A percentile compares a stretch with the other conserved stretches of the same genome.
Evolutionary conservation across 371 early-diverging fungal species (phyloP).

Genomic region (Entomophthora muscae): DNA sequence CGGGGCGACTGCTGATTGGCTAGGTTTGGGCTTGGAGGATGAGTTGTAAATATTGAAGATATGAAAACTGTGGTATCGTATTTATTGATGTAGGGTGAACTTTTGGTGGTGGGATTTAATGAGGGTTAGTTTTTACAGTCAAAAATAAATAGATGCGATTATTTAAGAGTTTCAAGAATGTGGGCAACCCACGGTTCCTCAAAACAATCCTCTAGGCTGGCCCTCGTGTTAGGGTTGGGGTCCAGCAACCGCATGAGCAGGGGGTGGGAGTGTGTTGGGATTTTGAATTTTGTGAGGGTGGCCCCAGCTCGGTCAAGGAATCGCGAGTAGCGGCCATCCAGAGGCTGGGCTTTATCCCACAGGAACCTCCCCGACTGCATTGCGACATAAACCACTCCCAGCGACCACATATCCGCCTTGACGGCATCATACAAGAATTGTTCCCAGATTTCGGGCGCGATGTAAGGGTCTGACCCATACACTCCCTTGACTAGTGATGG

Average conservation of each 20-base stretch:
- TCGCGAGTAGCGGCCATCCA: neutral
- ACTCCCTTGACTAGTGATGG: slow-evolving; percentile 34
- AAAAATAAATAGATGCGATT: no score
- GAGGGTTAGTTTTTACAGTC: no score
- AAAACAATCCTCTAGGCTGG: neutral
- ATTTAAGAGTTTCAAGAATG: no score
- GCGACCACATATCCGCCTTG: slow-evolving; percentile 55
- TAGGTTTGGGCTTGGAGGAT: no score
- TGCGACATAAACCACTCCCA: slow-evolving; percentile 55
- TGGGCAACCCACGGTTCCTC: neutral
- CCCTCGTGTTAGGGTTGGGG: neutral
- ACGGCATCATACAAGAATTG: slow-evolving; percentile 34
- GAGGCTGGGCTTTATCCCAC: slow-evolving; percentile 19
- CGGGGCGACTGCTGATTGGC: no score
- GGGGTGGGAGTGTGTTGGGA: neutral
- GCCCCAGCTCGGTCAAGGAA: neutral
- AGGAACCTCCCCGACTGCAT: slow-evolving; percentile 58
- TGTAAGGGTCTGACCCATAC: slow-evolving; percentile 81
- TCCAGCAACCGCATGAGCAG: neutral
- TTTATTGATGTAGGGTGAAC: no score
- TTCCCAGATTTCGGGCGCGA: slow-evolving; percentile 65
- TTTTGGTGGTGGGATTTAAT: no score
- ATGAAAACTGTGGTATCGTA: no score
- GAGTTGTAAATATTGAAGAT: no score
- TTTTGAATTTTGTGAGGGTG: neutral